These are phyloP conservation scores for Gracilaria vermiculophylla DNA, from an alignment of 23 red algal species.

Conservation along the genomic window DNA sequence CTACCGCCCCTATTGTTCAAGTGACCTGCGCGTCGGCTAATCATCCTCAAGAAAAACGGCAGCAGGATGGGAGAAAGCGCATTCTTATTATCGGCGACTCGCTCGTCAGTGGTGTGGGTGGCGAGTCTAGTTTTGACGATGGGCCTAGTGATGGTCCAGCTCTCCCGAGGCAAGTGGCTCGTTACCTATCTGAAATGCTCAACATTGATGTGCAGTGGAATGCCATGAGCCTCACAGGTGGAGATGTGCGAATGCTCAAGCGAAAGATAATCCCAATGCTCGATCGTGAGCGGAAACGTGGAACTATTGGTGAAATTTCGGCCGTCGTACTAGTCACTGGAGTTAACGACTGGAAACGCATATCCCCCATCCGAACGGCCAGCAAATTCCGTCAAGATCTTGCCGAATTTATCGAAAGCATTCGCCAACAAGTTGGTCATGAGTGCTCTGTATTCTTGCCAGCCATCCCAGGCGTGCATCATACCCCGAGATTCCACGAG, in stretches of 20 bases:
- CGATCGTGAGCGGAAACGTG: constrained; percentile 36
- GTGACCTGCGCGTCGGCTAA: neutral
- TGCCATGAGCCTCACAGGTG: constrained; percentile 80
- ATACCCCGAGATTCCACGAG: constrained; percentile 78
- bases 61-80: constrained; percentile 8
- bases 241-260: constrained; percentile 72
- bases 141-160: constrained; percentile 71
- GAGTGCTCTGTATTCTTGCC: constrained; percentile 74
- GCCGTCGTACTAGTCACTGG: constrained; percentile 85
- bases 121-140: constrained; percentile 69
- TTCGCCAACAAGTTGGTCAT: constrained; percentile 56
- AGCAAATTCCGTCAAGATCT: constrained; percentile 66
- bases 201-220: constrained; percentile 80
- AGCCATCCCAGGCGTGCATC: constrained; percentile 74
- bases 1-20: neutral
- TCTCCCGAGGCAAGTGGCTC: constrained; percentile 66
- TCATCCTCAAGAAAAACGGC: neutral
- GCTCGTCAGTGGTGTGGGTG: constrained; percentile 82
- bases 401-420: constrained; percentile 53
- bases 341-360: constrained; percentile 88
- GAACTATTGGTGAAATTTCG: constrained; percentile 62
- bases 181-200: constrained; percentile 59
- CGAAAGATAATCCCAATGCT: constrained; percentile 75
- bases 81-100: constrained; percentile 81
- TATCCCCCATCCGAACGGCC: constrained; percentile 66